Evolutionary conservation across 2,329 filamentous ascomycete species (phyloP).

Genomic region (Aspergillus sojae): DNA sequence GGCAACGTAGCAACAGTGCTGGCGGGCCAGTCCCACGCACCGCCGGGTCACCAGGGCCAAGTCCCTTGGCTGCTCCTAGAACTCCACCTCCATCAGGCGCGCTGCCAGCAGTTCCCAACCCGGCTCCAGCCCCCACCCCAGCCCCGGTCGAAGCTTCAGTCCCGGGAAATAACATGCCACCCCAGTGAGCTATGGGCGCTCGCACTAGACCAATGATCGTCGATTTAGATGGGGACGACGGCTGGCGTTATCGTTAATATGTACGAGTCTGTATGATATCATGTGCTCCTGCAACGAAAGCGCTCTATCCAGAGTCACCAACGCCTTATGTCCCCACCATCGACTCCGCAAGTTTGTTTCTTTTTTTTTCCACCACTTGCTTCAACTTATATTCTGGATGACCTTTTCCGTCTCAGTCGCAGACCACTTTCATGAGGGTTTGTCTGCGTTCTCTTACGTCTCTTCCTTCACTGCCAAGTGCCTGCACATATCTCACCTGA

Average conservation of each 20-base stretch:
- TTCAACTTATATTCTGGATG: constrained; percentile 4
- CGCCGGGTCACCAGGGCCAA: constrained; percentile 24
- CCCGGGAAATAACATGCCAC: constrained; percentile 49
- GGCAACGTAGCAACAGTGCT: constrained; percentile 49
- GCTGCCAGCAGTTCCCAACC: constrained; percentile 47
- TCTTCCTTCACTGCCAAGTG: constrained; percentile 7
- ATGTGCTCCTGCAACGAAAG: constrained; percentile 26
- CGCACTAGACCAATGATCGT: not conserved
- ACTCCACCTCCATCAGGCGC: constrained; percentile 40
- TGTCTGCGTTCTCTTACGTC: not conserved
- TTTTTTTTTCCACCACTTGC: constrained; percentile 1
- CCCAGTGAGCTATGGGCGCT: constrained; percentile 11
- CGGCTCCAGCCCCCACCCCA: constrained; percentile 20
- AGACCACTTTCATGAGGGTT: constrained; percentile 1
- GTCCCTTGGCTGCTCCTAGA: constrained; percentile 29
- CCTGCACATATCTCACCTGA: constrained; percentile 6
- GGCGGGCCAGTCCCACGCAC: constrained; percentile 29
- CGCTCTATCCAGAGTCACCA: constrained; percentile 8
- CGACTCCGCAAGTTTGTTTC: not conserved
- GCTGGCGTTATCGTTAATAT: constrained; percentile 15
- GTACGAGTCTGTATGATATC: constrained; percentile 17
- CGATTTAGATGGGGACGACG: constrained; percentile 3
- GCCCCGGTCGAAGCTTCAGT: constrained; percentile 54
- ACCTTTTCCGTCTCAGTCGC: not conserved
- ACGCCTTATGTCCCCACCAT: constrained; percentile 3